Base-by-base conservation (phyloP, 192 early-diverging fungal genomes). In the Lobulomyces angularis region DNA sequence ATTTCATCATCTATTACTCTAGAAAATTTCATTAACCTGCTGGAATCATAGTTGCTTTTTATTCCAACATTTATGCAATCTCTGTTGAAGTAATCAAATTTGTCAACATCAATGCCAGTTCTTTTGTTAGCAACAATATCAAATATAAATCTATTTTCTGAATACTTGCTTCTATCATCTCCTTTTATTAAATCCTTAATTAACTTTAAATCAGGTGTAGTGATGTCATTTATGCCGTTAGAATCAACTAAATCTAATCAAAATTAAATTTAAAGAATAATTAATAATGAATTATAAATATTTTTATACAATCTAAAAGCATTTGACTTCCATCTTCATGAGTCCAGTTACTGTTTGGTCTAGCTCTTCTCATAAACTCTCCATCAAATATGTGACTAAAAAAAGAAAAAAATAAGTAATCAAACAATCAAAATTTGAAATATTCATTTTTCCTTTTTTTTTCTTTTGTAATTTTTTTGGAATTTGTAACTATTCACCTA, bases 71-170 rank as follows among this genome's bases (percentile, higher is more conserved):
- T 88, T 50, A 83, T 77, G 45, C 83, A 88, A 62, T 75, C 69
- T 5, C 72, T 46, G 19, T 39, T 34, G 41, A 75, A 58, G 38
- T 75, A 75, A 38, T 73, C 69, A 53, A 72, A 73, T 63, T 91
- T 91, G 58, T 97, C 93, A 3, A 95, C 90, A 50, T 97, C 93
- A 12, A 97, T 63, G 18, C 78, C 79, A 53, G 90, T 97, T 25
- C 82, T 68, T 55, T 91, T 82, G 71, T 97, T 97, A 31, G 90
- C 82, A 0, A 97, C 90, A 52, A 97, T 91, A 51, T 97, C 89
- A 69, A 88, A 97, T 35, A 97, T 45, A 49, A 87, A 97, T 37
- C 50, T 64, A 36, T 69, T 74, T 8, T 46, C 27, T 1, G 53
- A 42, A 34, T 47, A 61, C 9, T 48, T 45, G 4, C 36, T 31